A percentile compares a stretch with the other conserved stretches of the same genome.
These are phyloP conservation scores for Arthromyces matolae DNA, from an alignment of 768 basidiomycete species.

Conservation along the genomic window DNA sequence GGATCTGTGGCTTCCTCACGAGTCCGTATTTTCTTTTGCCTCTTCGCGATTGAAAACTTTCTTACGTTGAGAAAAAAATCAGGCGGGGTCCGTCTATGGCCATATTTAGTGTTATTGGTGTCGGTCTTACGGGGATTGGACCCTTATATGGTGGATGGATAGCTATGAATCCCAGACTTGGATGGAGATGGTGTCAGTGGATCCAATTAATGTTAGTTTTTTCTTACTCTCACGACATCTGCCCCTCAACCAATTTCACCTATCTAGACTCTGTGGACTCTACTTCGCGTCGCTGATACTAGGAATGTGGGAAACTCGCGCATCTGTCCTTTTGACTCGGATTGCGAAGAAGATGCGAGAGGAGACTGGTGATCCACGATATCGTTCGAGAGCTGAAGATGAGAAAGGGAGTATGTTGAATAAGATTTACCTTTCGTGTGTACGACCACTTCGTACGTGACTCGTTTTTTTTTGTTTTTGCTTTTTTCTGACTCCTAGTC, in stretches of 20 bases:
- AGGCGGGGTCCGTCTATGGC: slow-evolving; percentile 81
- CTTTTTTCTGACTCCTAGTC: background rate
- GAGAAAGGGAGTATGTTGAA: slow-evolving; percentile 50
- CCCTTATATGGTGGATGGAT: slow-evolving; percentile 65
- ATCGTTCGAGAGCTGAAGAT: slow-evolving; percentile 60
- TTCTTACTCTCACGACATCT: slow-evolving; percentile 10
- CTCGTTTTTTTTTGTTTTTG: background rate
- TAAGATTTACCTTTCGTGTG: slow-evolving; percentile 66
- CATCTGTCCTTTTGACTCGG: slow-evolving; percentile 63
- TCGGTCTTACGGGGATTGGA: slow-evolving; percentile 61
- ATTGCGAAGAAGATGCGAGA: slow-evolving; percentile 62
- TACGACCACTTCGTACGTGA: slow-evolving; percentile 64
- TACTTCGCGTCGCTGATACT: slow-evolving; percentile 49
- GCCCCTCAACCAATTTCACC: no score
- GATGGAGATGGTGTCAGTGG: slow-evolving; percentile 87
- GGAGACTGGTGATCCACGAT: slow-evolving; percentile 58
- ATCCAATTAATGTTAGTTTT: slow-evolving; percentile 56
- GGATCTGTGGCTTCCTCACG: slow-evolving; percentile 61
- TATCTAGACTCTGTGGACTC: slow-evolving; percentile 44
- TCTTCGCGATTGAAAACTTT: no score
- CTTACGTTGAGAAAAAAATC: background rate
- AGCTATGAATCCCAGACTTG: slow-evolving; percentile 50
- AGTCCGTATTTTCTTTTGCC: slow-evolving; percentile 35
- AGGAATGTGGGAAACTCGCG: slow-evolving; percentile 69
- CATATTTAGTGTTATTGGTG: slow-evolving; percentile 56